phyloP scores from a whole-genome alignment of 2,329 filamentous ascomycete species.

The Monosporascus sp. region DNA sequence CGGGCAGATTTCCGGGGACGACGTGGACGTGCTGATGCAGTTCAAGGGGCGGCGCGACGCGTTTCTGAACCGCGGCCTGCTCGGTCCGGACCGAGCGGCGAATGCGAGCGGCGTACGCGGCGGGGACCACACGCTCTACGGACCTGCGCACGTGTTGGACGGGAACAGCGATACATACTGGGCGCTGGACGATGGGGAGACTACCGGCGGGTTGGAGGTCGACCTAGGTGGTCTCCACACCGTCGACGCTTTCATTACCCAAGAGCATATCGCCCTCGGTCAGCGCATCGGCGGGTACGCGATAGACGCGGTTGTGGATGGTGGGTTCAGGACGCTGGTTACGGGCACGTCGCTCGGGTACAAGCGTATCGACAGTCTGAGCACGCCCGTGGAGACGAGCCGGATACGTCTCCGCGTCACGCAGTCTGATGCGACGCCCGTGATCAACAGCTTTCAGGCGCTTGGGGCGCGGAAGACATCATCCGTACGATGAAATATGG shows the following conservation, averaged over 20 bases:
- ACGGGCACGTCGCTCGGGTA: slow-evolving; percentile 21
- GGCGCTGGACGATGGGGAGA: slow-evolving; percentile 17
- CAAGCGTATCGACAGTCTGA: slow-evolving; percentile 20
- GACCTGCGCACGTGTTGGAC: slow-evolving; percentile 18
- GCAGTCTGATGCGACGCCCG: slow-evolving; percentile 21
- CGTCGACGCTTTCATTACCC: slow-evolving; percentile 20
- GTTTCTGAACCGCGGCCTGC: slow-evolving; percentile 15
- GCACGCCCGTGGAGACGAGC: slow-evolving; percentile 8
- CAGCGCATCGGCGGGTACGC: slow-evolving; percentile 25
- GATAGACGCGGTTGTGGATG: slow-evolving; percentile 16
- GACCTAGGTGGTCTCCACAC: slow-evolving; percentile 12
- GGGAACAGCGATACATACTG: slow-evolving; percentile 18
- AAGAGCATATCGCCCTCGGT: slow-evolving; percentile 24
- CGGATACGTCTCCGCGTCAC: slow-evolving; percentile 18
- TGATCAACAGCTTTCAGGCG: slow-evolving; percentile 19
- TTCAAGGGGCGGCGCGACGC: slow-evolving; percentile 18
- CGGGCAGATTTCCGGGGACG: slow-evolving; percentile 13
- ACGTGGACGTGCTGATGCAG: slow-evolving; percentile 13
- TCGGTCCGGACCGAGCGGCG: slow-evolving; percentile 5
- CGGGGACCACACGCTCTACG: slow-evolving; percentile 11
- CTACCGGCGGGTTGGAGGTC: slow-evolving; percentile 20
- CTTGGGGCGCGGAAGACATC: slow-evolving; percentile 7
- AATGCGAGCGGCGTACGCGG: slow-evolving; percentile 18
- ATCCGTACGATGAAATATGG: no score
- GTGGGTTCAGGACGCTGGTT: slow-evolving; percentile 11